Base-by-base conservation (phyloP, 495 filamentous ascomycete genomes). In the Paragyromitra xinjiangensis region DNA sequence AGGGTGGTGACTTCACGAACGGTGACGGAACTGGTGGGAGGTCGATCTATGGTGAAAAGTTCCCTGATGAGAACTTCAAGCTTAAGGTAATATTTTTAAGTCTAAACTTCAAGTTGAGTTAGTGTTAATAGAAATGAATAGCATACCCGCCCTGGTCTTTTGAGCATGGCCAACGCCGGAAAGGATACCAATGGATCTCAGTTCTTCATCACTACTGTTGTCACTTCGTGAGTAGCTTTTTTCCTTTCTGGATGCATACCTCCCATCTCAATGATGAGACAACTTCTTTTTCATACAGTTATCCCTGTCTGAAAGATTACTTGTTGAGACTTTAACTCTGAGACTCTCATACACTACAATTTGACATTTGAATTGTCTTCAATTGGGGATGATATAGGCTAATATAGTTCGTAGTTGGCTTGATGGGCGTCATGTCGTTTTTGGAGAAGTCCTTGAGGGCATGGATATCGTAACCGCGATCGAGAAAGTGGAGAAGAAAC, bases 11-110 rank as follows among this genome's bases (percentile, higher is more conserved):
- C 87, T 99, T 99, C 87, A 99, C 96, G 84, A 93, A 91, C 76
- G 91, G 91, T 78, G 94, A 99, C 83, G 95, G 94, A 82, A 98
- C 94, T 83, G 95, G 95, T 84, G 95, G 95, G 81, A 98, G 97
- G 89, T 97, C 94, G 56, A 92, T 99, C 86, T 99, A 98, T 84
- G 95, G 95, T 80, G 88, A 91, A 77, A 97, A 95, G 87, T 99
- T 98, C 86, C 82, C 88, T 65, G 95, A 99, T 85, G 95, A 99
- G 92, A 99, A 98, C 91, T 99, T 99, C 90, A 99, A 98, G 91
- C 89, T 99, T 72, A 97, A 96, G 89, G 73, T 76, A 63, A 90
- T 92, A 85, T 90, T 84, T 45, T 37, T 19, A 16, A 14, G 26
- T 58, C 53, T 34, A 24, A 45, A 69, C 0, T 42, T 65, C 9